These are phyloP conservation scores for Clonostachys byssicola DNA, from an alignment of 2,329 filamentous ascomycete species.

Conservation along the genomic window DNA sequence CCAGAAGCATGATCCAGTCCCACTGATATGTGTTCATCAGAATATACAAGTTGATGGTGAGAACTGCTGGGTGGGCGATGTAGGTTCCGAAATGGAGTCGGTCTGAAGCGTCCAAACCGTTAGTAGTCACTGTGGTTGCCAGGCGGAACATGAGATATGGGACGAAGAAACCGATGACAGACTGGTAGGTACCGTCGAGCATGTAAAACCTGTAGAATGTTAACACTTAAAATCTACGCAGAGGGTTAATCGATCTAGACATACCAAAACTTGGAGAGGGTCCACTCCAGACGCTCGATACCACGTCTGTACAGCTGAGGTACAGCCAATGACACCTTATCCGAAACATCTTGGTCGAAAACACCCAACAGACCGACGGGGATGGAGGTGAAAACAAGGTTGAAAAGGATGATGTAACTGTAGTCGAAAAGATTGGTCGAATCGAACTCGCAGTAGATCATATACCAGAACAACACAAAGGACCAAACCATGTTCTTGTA, in stretches of 20 bases:
- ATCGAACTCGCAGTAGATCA: slow-evolving; percentile 93
- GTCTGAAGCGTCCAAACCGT: slow-evolving; percentile 73
- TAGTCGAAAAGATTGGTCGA: slow-evolving; percentile 97
- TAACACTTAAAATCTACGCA: background rate
- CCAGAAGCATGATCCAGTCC: slow-evolving; percentile 92
- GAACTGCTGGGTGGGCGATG: slow-evolving; percentile 76
- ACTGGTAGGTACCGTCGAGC: slow-evolving; percentile 92
- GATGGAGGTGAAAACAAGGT: slow-evolving; percentile 92
- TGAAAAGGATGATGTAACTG: slow-evolving; percentile 95
- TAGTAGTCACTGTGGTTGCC: slow-evolving; percentile 65
- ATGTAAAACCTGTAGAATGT: slow-evolving; percentile 71
- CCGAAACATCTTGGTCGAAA: slow-evolving; percentile 93
- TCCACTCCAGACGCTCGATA: slow-evolving; percentile 96
- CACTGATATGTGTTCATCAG: slow-evolving; percentile 95
- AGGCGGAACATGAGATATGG: slow-evolving; percentile 75
- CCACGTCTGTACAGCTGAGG: slow-evolving; percentile 93
- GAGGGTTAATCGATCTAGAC: slow-evolving; percentile 17
- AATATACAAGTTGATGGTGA: slow-evolving; percentile 91
- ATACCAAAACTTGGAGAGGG: slow-evolving; percentile 92
- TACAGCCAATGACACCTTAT: slow-evolving; percentile 88
- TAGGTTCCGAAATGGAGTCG: slow-evolving; percentile 82
- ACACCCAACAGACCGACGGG: slow-evolving; percentile 95
- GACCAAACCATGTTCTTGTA: slow-evolving; percentile 99
- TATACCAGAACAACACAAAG: slow-evolving; percentile 95
- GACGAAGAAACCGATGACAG: slow-evolving; percentile 88